Evolutionary conservation across 2,329 filamentous ascomycete species (phyloP), one percentile per base, ranked within the genome.

Genomic region (Sphaerostilbella broomeana): DNA sequence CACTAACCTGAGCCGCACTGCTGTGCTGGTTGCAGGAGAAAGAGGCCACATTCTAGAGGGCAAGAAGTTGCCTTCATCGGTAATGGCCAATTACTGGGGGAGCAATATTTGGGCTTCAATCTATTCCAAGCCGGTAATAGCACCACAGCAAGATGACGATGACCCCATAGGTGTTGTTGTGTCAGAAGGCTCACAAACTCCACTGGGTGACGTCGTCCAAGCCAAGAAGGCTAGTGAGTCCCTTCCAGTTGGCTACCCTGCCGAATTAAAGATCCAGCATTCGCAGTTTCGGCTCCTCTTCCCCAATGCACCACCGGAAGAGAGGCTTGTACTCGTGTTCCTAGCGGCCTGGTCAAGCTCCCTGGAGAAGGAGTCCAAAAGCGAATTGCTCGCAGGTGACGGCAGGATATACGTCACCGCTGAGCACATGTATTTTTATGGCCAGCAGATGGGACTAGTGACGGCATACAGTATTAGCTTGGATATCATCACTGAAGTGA

Each of bases 1-100:
- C 21, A 97, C 90, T 2, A 88, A 81, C 47, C 73, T 95, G 52
- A 95, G 89, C 63, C 87, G 86, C 54, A 80, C 80, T 16, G 90
- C 89, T 16, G 84, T 95, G 17, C 72, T 86, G 18, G 77, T 90
- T 12, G 86, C 83, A 51, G 83, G 81, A 36, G 88, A 95, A 54
- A 76, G 82, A 44, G 78, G 79, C 2, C 69, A 87, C 3, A 61
- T 79, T 13, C 79, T 79, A n/a, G 76, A 70, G 32, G 73, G 73
- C n/a, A 77, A 83, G 28, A 76, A 76, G 16, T 78, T 95, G 62
- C 86, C 89, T 1, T 85, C 84, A 35, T 87, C 86, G 11, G 79
- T 95, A 45, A 77, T 95, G 68, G 89, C 89, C 21, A 97, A 97
- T 57, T 75, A 94, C 40, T 97, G 90, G 90, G 90, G 90, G 35